Conservation (phyloP, 129 eudicot genomes). For the Rutidosis leptorrhynchoides region DNA sequence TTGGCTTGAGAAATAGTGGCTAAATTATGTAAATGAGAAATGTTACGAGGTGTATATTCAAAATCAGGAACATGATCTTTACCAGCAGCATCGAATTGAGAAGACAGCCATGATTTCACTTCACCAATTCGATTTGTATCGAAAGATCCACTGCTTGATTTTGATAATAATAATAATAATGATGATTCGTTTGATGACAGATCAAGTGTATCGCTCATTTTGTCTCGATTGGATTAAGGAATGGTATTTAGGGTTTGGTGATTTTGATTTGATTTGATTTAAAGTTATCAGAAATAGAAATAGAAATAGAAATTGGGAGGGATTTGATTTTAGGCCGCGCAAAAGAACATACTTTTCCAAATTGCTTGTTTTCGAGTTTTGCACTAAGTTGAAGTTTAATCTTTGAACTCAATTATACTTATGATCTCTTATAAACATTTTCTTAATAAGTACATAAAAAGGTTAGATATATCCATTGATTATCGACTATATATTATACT, state of each 20-base stretch:
- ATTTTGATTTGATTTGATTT: neutral
- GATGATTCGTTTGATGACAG: constrained; percentile 31
- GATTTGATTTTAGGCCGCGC: constrained; percentile 5
- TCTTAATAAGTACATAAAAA: no score
- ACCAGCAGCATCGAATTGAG: constrained; percentile 86
- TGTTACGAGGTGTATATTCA: constrained; percentile 76
- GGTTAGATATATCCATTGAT: no score
- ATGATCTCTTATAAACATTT: no score
- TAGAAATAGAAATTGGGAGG: neutral
- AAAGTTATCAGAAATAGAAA: neutral
- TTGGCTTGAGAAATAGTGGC: constrained; percentile 80
- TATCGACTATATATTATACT: no score
- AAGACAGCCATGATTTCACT: constrained; percentile 74
- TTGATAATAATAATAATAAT: constrained; percentile 28
- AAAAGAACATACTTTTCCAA: no score
- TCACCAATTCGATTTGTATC: constrained; percentile 68
- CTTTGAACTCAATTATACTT: no score
- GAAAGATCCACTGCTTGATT: constrained; percentile 41
- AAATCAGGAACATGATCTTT: constrained; percentile 83
- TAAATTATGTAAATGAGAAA: constrained; percentile 65
- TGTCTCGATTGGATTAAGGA: neutral
- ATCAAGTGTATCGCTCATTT: constrained; percentile 65
- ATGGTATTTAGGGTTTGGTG: neutral
- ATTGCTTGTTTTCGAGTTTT: no score
- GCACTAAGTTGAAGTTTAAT: no score